Percentiles rank a stretch among this genome's conserved stretches.
Conservation (phyloP, 2,329 filamentous ascomycete genomes). For the Paraphaeosphaeria minitans region DNA sequence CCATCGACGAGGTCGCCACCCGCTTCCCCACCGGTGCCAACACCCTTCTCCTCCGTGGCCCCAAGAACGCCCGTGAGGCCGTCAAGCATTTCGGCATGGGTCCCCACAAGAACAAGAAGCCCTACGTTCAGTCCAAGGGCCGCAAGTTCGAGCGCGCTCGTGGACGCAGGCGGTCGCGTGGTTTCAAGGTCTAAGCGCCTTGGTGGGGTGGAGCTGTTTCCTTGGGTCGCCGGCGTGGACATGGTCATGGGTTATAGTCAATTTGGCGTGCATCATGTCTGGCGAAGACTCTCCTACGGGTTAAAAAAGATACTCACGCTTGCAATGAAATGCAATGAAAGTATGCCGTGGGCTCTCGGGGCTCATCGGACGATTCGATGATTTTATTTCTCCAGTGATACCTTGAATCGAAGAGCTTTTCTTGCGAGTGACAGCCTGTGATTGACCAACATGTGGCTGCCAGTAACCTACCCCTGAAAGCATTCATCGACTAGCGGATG, state of each 20-base stretch:
- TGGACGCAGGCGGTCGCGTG: constrained; percentile 96
- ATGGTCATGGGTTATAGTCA: constrained; percentile 41
- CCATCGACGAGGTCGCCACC: constrained; percentile 95
- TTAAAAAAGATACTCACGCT: constrained; percentile 47
- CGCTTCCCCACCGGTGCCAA: constrained; percentile 94
- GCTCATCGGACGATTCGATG: constrained; percentile 41
- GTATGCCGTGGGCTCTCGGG: constrained; percentile 38
- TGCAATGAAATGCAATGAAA: constrained; percentile 35
- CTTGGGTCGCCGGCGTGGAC: constrained; percentile 47
- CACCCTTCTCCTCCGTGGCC: constrained; percentile 94
- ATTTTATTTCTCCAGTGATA: constrained; percentile 6
- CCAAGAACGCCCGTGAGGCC: constrained; percentile 97
- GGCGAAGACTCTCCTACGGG: constrained; percentile 38
- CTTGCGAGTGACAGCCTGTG: neutral
- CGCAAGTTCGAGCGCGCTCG: constrained; percentile 99
- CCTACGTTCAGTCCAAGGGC: constrained; percentile 96
- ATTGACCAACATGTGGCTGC: neutral
- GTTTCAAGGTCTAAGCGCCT: constrained; percentile 96
- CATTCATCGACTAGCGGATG: too few relatives aligned
- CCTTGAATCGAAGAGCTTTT: neutral
- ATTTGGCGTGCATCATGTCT: constrained; percentile 46
- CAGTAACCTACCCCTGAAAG: neutral
- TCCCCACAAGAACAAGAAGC: constrained; percentile 99
- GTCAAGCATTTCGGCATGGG: constrained; percentile 99
- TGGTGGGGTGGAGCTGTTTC: constrained; percentile 38